Base-by-base conservation (phyloP, 2,329 filamentous ascomycete genomes). In the Thyridium curvatum region DNA sequence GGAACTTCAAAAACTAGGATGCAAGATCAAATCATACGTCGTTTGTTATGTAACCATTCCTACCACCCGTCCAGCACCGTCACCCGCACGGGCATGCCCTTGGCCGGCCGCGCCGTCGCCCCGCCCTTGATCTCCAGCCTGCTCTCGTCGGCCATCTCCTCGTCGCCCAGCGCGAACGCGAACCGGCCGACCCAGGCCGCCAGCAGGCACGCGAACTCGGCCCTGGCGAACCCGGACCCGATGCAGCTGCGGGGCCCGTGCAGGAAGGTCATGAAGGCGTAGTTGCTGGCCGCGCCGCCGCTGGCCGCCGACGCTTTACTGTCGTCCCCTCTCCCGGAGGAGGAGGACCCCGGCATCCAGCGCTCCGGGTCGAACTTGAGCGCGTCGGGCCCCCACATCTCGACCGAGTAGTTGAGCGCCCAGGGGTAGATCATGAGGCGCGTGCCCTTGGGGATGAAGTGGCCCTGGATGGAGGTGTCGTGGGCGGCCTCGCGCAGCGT, bases 171-270 rank as follows among this genome's bases (percentile, higher is more conserved):
- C 48, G 64, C 64, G 55, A 82, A 79, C 53, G 80, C 73, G 59
- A 94, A 94, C 30, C 77, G 71, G 1, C 88, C 88, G 4, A 91
- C 73, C 71, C 85, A 79, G 8, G 77, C 73, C 16, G 88, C 89
- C 34, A 96, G 56, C 45, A 96, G 63, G 54, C 84, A 91, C 8
- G 86, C 87, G 60, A 95, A 86, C 67, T 96, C 91, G 1, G 83
- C 79, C 55, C 79, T 83, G 0, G 90, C 85, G 62, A 95, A 95
- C 3, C 71, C 70, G 59, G 82, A 75, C 0, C 89, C 90, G 49
- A 95, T 95, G 55, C 90, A 95, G 53, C 82, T 85, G 38, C 89
- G 69, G 2, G 89, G 88, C 0, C 90, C 90, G 56, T 94, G 87
- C 42, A 95, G 59, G 62, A 95, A 95, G 0, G 86, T 91, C 61